Conservation (phyloP, 2,329 filamentous ascomycete species). For the Trichophyton rubrum region DNA sequence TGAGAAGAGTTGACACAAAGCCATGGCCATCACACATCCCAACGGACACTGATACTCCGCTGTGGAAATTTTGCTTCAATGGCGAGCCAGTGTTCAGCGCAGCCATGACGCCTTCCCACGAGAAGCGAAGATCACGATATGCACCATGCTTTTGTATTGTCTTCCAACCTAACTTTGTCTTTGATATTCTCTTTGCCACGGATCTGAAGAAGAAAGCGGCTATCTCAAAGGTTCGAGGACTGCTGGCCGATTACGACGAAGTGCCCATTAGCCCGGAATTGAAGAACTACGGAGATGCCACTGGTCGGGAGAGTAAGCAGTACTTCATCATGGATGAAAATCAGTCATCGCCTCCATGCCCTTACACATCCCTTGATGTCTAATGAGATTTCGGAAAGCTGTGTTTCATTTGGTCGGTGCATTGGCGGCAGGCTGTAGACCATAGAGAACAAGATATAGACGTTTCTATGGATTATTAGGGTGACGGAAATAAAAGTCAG, state of each 20-base stretch:
- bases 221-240: background rate
- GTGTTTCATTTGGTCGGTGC: background rate
- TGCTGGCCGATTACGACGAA: background rate
- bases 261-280: background rate
- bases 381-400: background rate
- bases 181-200: background rate
- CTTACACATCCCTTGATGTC: background rate
- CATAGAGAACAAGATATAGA: background rate
- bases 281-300: background rate
- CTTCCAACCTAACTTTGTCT: background rate
- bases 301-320: background rate
- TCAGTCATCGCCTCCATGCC: background rate
- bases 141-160: background rate
- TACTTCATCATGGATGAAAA: constrained; percentile 1
- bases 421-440: background rate
- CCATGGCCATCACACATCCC: background rate
- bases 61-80: background rate
- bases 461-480: background rate
- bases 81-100: background rate
- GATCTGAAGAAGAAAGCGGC: background rate
- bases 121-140: background rate
- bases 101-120: background rate
- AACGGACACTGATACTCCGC: background rate
- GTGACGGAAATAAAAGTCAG: background rate
- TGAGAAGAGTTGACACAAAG: background rate